Evolutionary conservation across 129 eudicot genomes (phyloP).

Genomic region (Ambrosia artemisiifolia): DNA sequence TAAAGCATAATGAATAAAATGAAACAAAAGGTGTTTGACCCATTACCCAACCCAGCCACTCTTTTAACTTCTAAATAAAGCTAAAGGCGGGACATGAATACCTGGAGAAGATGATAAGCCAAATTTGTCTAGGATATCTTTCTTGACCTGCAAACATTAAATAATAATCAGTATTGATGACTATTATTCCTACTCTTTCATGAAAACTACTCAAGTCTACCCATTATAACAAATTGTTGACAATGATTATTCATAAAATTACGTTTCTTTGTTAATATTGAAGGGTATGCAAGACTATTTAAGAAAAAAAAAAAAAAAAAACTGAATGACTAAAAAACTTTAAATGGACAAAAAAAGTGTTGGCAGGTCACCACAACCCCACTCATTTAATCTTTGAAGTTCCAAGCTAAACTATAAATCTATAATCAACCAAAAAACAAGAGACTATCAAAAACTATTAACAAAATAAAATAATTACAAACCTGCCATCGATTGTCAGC

Average conservation of each 20-base stretch:
- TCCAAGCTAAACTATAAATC: not conserved
- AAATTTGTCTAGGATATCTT: constrained; percentile 54
- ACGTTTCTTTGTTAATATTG: not conserved
- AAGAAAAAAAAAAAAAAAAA: too few species aligned
- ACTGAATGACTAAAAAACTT: not conserved
- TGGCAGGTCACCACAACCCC: too few species aligned
- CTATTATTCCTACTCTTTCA: not conserved
- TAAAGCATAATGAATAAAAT: too few species aligned
- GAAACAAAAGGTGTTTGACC: not conserved
- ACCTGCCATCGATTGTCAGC: constrained; percentile 86
- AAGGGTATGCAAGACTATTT: not conserved
- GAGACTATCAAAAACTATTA: not conserved
- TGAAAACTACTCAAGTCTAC: not conserved
- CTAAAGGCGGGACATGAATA: constrained; percentile 8
- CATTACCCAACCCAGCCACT: not conserved
- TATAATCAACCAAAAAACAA: not conserved
- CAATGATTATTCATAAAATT: not conserved
- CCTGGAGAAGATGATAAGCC: constrained; percentile 71
- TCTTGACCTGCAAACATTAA: constrained; percentile 64
- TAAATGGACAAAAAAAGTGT: too few species aligned
- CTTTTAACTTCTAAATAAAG: not conserved
- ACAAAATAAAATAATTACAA: constrained; percentile 12
- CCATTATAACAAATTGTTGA: not conserved
- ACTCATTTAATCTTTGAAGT: not conserved
- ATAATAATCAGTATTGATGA: not conserved